Evolutionary conservation across 73 alveolate species (phyloP).

Genomic region (Breviolum minutum): DNA sequence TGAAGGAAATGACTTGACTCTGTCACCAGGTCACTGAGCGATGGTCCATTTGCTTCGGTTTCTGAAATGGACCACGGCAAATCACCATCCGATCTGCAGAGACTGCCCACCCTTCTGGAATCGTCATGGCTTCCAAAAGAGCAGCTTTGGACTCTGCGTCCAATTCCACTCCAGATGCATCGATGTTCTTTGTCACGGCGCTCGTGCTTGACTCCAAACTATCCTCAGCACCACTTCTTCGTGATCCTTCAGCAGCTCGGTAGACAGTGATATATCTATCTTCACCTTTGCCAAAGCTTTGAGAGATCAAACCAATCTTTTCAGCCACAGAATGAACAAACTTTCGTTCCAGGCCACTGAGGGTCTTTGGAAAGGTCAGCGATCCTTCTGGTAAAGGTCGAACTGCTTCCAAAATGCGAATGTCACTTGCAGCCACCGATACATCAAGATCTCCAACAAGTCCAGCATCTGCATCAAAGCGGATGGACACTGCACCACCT

Average conservation of each 20-base stretch:
- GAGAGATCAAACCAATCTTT: slow-evolving; percentile 25
- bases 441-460: neutral
- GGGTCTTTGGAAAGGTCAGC: slow-evolving; percentile 24
- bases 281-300: slow-evolving; percentile 57
- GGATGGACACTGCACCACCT: slow-evolving; percentile 18
- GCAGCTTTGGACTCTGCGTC: slow-evolving; percentile 13
- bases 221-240: neutral
- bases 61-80: slow-evolving; percentile 46
- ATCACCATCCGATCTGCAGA: slow-evolving; percentile 41
- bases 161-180: slow-evolving; percentile 41
- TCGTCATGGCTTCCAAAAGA: neutral
- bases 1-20: neutral
- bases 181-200: neutral
- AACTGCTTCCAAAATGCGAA: slow-evolving; percentile 12
- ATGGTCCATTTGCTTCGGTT: slow-evolving; percentile 50
- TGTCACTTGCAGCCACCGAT: slow-evolving; percentile 35
- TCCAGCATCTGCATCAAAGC: neutral
- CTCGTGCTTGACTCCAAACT: neutral
- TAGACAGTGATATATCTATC: slow-evolving; percentile 40
- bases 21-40: neutral
- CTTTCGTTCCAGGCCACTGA: slow-evolving; percentile 26
- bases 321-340: slow-evolving; percentile 16
- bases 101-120: neutral
- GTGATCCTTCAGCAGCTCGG: slow-evolving; percentile 36
- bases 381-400: slow-evolving; percentile 36